Evolutionary conservation across 169 alveolate species (phyloP), one percentile per base, ranked within the genome.

Genomic region (Theileria luwenshuni): DNA sequence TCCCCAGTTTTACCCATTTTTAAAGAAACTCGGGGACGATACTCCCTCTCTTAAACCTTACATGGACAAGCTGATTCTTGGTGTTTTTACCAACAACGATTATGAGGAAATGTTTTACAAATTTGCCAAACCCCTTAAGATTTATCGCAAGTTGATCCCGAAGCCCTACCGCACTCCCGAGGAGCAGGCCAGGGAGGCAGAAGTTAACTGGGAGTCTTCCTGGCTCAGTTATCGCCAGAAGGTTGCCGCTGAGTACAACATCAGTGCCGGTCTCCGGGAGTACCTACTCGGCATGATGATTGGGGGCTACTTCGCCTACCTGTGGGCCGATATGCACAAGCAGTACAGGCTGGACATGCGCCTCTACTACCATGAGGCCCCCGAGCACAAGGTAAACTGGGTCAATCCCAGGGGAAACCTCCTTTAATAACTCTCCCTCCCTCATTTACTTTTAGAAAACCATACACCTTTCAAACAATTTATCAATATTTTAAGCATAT

Each of bases 91-190:
- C 54, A 90, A 86, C 77, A 91, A 91, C 51, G 96, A 93, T 77
- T 93, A 91, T 74, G 95, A 92, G 77, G 96, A 93, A 76, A 93
- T 93, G 96, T 93, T 93, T 86, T 93, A 93, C 81, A 88, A 86
- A 69, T 91, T 91, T 59, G 95, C 96, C 43, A 91, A 91, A 70
- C 96, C 96, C 3, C 80, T 91, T 52, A 93, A 88, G 87, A 93
- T 93, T 59, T 90, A 86, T 76, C 87, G 96, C 69, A 86, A 77
- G 25, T 92, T 84, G 71, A 91, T 93, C 28, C 95, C 96, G n/a
- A 69, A 83, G 77, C 96, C 96, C 5, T 93, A 85, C 84, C 76
- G 96, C 13, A 79, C 93, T 19, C 81, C 88, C 1, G 94, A 91
- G 73, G 96, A 93, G 67, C 84, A 77, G 80, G 59, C 87, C 0